Evolutionary conservation across 139 green algal genomes (phyloP).

Genomic region (Nannochloris sp.): DNA sequence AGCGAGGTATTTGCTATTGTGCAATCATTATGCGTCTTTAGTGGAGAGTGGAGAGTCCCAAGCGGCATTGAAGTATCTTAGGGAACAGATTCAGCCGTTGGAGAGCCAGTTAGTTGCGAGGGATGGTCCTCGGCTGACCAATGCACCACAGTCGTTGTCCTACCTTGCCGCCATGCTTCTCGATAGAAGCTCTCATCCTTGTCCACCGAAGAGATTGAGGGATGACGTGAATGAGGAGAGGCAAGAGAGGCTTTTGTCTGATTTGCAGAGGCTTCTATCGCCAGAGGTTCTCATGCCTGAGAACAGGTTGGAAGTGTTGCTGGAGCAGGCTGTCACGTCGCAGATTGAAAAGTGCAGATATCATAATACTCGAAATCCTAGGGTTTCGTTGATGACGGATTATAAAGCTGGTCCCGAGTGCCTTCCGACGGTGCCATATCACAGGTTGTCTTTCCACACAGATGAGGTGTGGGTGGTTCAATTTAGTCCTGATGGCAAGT

Average conservation of each 20-base stretch:
- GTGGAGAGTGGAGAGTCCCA: conserved; percentile 17
- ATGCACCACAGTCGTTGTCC: conserved; percentile 20
- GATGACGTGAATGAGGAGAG: neutral
- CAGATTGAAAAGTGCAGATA: conserved; percentile 45
- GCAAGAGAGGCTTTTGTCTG: conserved; percentile 21
- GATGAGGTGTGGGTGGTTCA: conserved; percentile 41
- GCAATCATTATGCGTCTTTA: conserved; percentile 48
- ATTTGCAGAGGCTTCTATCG: conserved; percentile 26
- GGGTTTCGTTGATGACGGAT: conserved; percentile 57
- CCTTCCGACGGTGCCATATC: conserved; percentile 42
- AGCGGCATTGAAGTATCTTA: conserved; percentile 29
- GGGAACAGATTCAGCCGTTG: conserved; percentile 35
- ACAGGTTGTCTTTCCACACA: conserved; percentile 32
- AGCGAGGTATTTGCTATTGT: conserved; percentile 44
- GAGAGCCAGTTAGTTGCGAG: neutral
- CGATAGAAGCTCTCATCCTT: conserved; percentile 2
- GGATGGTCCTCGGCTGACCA: neutral
- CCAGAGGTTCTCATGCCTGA: conserved; percentile 58
- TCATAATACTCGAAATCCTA: conserved; percentile 42
- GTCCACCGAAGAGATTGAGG: conserved; percentile 4
- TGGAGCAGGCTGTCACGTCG: conserved; percentile 46
- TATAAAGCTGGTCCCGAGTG: conserved; percentile 62
- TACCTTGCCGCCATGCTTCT: conserved; percentile 22
- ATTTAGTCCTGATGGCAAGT: conserved; percentile 18
- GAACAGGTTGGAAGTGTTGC: conserved; percentile 50